These are phyloP conservation scores for Hypoxylon sp. DNA, from an alignment of 2,329 filamentous ascomycete species.

Conservation along the genomic window DNA sequence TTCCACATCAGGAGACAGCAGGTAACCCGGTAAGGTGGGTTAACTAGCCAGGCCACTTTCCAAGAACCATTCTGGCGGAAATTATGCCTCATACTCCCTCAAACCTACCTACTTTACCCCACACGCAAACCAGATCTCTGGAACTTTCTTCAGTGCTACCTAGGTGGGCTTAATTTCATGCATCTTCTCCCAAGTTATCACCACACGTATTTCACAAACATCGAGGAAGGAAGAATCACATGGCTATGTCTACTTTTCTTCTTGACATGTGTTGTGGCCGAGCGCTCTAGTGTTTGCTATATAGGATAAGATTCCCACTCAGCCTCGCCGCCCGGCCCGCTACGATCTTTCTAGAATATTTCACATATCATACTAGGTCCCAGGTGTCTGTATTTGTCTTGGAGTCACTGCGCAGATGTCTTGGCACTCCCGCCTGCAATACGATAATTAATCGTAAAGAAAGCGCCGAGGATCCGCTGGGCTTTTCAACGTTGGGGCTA, in stretches of 20 bases:
- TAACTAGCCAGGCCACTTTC: not conserved
- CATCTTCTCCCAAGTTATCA: not conserved
- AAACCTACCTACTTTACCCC: not conserved
- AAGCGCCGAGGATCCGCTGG: not conserved
- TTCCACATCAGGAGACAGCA: not conserved
- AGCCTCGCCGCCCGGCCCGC: slow-evolving; percentile 9
- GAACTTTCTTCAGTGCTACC: slow-evolving; percentile 5
- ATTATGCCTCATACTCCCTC: slow-evolving; percentile 28
- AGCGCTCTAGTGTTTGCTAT: slow-evolving; percentile 6
- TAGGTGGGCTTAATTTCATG: not conserved
- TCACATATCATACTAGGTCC: not conserved
- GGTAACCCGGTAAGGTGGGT: slow-evolving; percentile 1
- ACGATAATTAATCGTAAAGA: not conserved
- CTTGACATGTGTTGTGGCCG: not conserved
- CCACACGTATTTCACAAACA: not conserved
- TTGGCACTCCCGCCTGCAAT: slow-evolving; percentile 1
- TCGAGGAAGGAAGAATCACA: not conserved
- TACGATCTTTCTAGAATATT: slow-evolving; percentile 3
- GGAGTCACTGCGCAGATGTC: slow-evolving; percentile 1
- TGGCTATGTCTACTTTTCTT: not conserved
- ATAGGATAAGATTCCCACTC: slow-evolving; percentile 6
- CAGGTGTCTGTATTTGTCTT: slow-evolving; percentile 1
- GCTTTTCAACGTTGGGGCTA: slow-evolving; percentile 6
- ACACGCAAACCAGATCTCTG: not conserved
- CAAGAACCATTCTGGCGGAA: not conserved